Base-by-base conservation (phyloP, 805 yeast genomes). In the Nakazawaea wyomingensis region DNA sequence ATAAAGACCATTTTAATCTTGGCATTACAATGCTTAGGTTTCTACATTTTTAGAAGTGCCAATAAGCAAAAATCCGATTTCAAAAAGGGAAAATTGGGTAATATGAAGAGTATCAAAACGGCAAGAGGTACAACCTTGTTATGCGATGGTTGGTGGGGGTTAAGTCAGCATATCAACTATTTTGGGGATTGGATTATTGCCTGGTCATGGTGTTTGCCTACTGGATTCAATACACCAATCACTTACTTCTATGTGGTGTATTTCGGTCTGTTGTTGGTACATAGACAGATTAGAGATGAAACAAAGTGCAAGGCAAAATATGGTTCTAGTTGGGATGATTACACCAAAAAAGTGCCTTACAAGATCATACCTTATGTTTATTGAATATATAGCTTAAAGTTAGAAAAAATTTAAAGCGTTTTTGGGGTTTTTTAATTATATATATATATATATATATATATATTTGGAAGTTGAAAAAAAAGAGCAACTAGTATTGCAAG, bases 131-230 rank as follows among this genome's bases (percentile, higher is more conserved):
- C 96, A 20, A 85, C 78, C 56, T 72, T 93, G 50, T 66, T 93
- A 35, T 76, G 80, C 43, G 93, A 88, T 55, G 96, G 98, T 3
- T 93, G 98, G 99, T 93, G 99, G 99, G 85, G 84, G 2, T 61
- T 71, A 16, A 80, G 96, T 5, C 96, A 95, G 52, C 99, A 93
- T 61, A 88, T 87, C 57, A 93, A 93, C 59, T 93, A 93, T 63
- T 74, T 90, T 46, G 99, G 99, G 34, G 99, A 93, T 66, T 88
- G 96, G 90, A 59, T 93, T 33, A 81, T 89, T 56, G 87, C 96
- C 0, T 71, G 85, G 68, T 79, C 95, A 35, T 91, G 96, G 96
- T 88, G 96, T 61, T 68, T 93, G 49, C 82, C 96, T 8, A 87
- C 97, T 2, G 96, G 96, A 9, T 76, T 81, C 52, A 70, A 69